Base-by-base conservation (phyloP, 1,284 basidiomycete species). In the Apiotrichum siamense region DNA sequence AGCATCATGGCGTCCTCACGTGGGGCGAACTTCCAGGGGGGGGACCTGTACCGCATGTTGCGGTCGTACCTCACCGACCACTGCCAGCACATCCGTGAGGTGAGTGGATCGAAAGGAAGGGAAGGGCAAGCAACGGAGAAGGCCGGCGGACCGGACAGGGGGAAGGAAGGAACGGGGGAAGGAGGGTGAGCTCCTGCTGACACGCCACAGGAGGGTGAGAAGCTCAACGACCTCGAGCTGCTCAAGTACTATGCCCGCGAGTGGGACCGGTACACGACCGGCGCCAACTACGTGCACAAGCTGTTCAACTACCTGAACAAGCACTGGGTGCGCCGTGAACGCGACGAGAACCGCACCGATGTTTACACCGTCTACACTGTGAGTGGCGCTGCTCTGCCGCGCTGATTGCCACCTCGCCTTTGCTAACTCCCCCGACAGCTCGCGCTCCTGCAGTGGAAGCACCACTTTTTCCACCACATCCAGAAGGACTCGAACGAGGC, bases 271-370 rank as follows among this genome's bases (percentile, higher is more conserved):
- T 98, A 97, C 76, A 98, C 94, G 0, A 91, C 85, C 1, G 94
- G 94, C 52, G 92, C 94, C 10, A 91, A 89, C 72, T 97, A 93
- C 72, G 86, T 98, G 67, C 92, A 96, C 69, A 85, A 92, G 55
- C 77, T 98, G 37, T 97, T 97, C 78, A 87, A 89, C 20, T 97
- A 97, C 75, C 83, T 97, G 55, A 97, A 98, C 73, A 88, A 94
- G 53, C 92, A 97, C 76, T 99, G 96, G 96, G 93, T 99, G 44
- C 97, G 96, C 77, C 83, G 94, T 40, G 93, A 98, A 73, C 86
- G 94, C 70, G 96, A 98, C 65, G 94, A 99, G 71, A 96, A 96
- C 6, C 82, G 91, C 66, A 97, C 93, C 75, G 86, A 87, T 46
- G 87, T 97, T 37, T 97, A 96, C 74, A 85, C 84, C 5, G 89